Evolutionary conservation across 2,329 filamentous ascomycete species (phyloP).

Genomic region (Clonostachys chloroleuca): DNA sequence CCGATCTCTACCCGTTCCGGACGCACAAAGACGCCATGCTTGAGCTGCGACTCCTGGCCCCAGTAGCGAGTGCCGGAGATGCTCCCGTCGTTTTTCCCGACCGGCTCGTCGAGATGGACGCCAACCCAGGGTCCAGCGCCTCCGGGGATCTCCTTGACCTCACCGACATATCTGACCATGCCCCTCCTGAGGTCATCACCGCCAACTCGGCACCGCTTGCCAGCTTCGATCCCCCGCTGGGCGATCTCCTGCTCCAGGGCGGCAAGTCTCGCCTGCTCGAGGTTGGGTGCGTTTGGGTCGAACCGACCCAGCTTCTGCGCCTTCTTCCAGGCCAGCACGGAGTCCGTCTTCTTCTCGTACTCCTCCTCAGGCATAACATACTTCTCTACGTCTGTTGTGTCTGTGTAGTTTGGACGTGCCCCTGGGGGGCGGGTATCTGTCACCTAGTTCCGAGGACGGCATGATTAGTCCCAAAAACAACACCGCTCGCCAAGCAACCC

Average conservation of each 20-base stretch:
- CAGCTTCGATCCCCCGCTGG: slow-evolving; percentile 60
- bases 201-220: slow-evolving; percentile 60
- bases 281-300: slow-evolving; percentile 74
- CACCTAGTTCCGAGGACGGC: slow-evolving; percentile 49
- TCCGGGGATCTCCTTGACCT: slow-evolving; percentile 69
- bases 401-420: slow-evolving; percentile 74
- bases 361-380: slow-evolving; percentile 82
- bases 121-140: slow-evolving; percentile 67
- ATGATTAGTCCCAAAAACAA: not conserved
- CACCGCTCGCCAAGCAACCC: not conserved
- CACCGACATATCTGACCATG: slow-evolving; percentile 66
- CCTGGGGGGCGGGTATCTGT: slow-evolving; percentile 73
- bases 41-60: slow-evolving; percentile 56
- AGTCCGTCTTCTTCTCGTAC: slow-evolving; percentile 83
- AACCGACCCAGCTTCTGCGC: slow-evolving; percentile 94
- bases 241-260: slow-evolving; percentile 67
- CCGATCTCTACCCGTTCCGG: slow-evolving; percentile 75
- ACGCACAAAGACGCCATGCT: slow-evolving; percentile 74
- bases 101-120: slow-evolving; percentile 71
- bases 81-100: slow-evolving; percentile 78
- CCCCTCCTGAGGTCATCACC: slow-evolving; percentile 67
- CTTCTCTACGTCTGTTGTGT: slow-evolving; percentile 79
- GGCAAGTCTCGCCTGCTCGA: slow-evolving; percentile 67
- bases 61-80: slow-evolving; percentile 67
- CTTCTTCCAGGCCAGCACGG: slow-evolving; percentile 93